Conservation (phyloP, 176 grass and related monocot genomes). For the Phyllostachys edulis region DNA sequence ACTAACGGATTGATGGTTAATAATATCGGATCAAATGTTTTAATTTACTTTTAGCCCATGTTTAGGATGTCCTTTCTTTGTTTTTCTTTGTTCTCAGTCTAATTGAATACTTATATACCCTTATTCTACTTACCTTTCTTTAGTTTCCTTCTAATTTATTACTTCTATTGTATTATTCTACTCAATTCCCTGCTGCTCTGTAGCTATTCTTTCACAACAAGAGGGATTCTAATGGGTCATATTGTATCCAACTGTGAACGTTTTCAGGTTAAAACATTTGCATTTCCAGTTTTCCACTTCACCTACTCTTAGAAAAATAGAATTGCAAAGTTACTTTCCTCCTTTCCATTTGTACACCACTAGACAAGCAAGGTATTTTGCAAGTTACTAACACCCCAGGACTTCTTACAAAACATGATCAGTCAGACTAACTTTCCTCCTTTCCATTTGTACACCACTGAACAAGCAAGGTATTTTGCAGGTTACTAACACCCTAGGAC, state of each 20-base stretch:
- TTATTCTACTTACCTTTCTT: background rate
- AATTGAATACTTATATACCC: background rate
- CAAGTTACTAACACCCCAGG: no score
- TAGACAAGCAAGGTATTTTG: no score
- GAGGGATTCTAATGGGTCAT: slow-evolving; percentile 97
- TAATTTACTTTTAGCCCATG: background rate
- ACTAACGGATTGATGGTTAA: background rate
- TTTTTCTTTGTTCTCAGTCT: background rate
- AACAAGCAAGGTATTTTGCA: no score
- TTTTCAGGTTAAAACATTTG: slow-evolving; percentile 67
- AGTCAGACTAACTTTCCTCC: no score
- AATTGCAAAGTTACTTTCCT: background rate
- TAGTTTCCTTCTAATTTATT: background rate
- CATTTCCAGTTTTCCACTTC: background rate
- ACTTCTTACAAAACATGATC: no score
- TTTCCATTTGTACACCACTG: no score
- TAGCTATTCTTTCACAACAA: slow-evolving; percentile 98
- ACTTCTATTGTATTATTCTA: background rate
- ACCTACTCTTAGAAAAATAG: no score
- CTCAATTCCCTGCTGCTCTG: slow-evolving; percentile 60
- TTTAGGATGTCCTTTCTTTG: background rate
- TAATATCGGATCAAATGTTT: background rate
- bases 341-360: no score
- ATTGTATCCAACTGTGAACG: slow-evolving; percentile 81
- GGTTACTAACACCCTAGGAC: no score